Percentiles rank a stretch among this genome's conserved stretches.
These are phyloP conservation scores for Pyrenophora tritici-repentis DNA, from an alignment of 2,329 filamentous ascomycete species.

Conservation along the genomic window DNA sequence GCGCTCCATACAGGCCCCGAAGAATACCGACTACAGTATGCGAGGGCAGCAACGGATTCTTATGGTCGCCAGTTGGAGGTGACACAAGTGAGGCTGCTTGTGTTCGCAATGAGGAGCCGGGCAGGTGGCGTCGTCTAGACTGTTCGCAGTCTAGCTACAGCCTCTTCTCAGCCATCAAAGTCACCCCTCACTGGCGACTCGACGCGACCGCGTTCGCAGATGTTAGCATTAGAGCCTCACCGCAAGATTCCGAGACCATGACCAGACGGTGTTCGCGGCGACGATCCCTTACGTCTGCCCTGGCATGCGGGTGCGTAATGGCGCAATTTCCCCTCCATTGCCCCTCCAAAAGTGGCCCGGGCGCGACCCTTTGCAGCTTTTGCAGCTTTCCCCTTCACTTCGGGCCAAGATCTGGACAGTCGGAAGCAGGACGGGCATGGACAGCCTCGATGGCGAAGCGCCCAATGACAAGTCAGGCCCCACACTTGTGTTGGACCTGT, in stretches of 20 bases:
- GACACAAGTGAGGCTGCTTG: neutral
- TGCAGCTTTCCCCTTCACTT: neutral
- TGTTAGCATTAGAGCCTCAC: no score
- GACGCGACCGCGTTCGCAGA: no score
- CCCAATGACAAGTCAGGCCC: conserved; percentile 12
- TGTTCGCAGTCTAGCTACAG: neutral
- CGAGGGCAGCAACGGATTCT: neutral
- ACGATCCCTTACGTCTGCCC: conserved; percentile 11
- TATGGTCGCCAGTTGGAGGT: neutral
- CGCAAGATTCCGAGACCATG: neutral
- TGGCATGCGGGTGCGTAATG: conserved; percentile 7
- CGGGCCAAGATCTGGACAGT: neutral
- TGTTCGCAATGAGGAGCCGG: conserved; percentile 12
- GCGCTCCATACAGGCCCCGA: neutral
- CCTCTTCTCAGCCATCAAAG: no score
- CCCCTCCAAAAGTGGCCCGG: conserved; percentile 19
- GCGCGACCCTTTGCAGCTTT: conserved; percentile 7
- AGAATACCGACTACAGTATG: neutral
- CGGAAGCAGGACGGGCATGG: conserved; percentile 1
- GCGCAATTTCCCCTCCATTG: conserved; percentile 15
- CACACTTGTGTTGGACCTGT: conserved; percentile 13
- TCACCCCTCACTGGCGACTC: no score
- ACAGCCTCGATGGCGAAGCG: neutral
- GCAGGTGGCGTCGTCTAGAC: neutral
- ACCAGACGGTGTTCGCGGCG: neutral